A percentile compares a stretch with the other conserved stretches of the same genome.
phyloP scores from a whole-genome alignment of 805 yeast genomes.

The Zygoascus biomembranicola region DNA sequence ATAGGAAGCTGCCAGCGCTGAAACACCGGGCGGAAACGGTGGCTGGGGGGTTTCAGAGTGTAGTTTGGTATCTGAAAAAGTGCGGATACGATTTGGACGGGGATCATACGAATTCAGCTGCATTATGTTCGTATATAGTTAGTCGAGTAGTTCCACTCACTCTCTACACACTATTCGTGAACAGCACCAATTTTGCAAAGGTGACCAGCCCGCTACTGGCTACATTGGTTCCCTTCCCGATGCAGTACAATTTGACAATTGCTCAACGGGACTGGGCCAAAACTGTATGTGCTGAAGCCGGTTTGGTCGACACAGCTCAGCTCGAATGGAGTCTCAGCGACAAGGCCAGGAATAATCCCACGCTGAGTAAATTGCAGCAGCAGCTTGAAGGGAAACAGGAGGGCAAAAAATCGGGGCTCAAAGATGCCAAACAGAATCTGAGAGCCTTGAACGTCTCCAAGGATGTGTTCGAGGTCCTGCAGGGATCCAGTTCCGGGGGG shows the following conservation, averaged over 20 bases:
- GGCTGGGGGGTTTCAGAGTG: constrained; percentile 20
- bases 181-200: constrained; percentile 23
- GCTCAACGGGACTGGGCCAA: constrained; percentile 20
- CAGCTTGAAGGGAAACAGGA: constrained; percentile 11
- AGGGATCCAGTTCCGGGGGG: neutral
- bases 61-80: constrained; percentile 16
- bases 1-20: constrained; percentile 23
- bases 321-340: constrained; percentile 3
- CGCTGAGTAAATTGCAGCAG: constrained; percentile 20
- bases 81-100: constrained; percentile 7
- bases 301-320: constrained; percentile 5
- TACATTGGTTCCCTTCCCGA: constrained; percentile 26
- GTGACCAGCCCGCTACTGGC: constrained; percentile 27
- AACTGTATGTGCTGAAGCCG: constrained; percentile 8
- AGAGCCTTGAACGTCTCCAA: constrained; percentile 7
- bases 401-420: neutral
- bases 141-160: constrained; percentile 16
- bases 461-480: constrained; percentile 4
- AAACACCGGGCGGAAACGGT: constrained; percentile 6
- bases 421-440: constrained; percentile 12
- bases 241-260: constrained; percentile 29
- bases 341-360: constrained; percentile 5
- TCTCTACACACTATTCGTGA: constrained; percentile 17
- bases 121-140: constrained; percentile 13
- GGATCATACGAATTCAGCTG: constrained; percentile 8